These are phyloP conservation scores for Exobasidium rhododendri DNA, from an alignment of 1,284 basidiomycete genomes.

Conservation along the genomic window DNA sequence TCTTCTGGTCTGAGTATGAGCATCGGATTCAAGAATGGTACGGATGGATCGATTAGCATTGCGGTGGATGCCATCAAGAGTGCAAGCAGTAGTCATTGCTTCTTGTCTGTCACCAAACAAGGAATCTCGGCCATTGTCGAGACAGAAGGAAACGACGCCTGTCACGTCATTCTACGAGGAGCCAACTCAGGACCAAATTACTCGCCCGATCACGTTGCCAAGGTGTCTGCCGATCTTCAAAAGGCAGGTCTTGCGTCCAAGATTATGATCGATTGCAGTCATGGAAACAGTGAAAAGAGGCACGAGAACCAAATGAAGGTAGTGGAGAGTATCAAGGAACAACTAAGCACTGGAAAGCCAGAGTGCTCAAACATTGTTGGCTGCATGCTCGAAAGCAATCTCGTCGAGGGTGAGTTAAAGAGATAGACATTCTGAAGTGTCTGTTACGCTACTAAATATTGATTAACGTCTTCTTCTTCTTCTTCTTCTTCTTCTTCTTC, in stretches of 20 bases:
- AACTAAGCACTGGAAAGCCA: slow-evolving; percentile 27
- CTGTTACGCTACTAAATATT: neutral
- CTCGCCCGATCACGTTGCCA: slow-evolving; percentile 32
- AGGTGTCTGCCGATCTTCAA: slow-evolving; percentile 32
- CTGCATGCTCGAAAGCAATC: slow-evolving; percentile 95
- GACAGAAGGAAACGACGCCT: slow-evolving; percentile 52
- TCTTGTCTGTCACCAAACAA: slow-evolving; percentile 95
- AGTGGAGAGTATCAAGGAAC: slow-evolving; percentile 59
- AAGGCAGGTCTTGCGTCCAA: slow-evolving; percentile 31
- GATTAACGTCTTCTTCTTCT: neutral
- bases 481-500: neutral
- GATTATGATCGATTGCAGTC: slow-evolving; percentile 75
- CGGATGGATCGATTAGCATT: slow-evolving; percentile 47
- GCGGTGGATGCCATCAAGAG: slow-evolving; percentile 96
- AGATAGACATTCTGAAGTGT: neutral
- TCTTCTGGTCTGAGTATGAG: slow-evolving; percentile 83
- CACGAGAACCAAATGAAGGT: slow-evolving; percentile 63
- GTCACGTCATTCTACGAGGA: slow-evolving; percentile 53
- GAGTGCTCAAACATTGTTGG: slow-evolving; percentile 70
- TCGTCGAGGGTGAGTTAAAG: slow-evolving; percentile 64
- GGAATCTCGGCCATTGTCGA: slow-evolving; percentile 60
- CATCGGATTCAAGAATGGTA: slow-evolving; percentile 69
- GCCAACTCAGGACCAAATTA: slow-evolving; percentile 54
- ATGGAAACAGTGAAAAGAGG: slow-evolving; percentile 65
- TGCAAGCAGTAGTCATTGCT: slow-evolving; percentile 85